A percentile compares a stretch with the other conserved stretches of the same genome.
These are phyloP conservation scores for Priceomyces castillae DNA, from an alignment of 805 yeast genomes.

Conservation along the genomic window DNA sequence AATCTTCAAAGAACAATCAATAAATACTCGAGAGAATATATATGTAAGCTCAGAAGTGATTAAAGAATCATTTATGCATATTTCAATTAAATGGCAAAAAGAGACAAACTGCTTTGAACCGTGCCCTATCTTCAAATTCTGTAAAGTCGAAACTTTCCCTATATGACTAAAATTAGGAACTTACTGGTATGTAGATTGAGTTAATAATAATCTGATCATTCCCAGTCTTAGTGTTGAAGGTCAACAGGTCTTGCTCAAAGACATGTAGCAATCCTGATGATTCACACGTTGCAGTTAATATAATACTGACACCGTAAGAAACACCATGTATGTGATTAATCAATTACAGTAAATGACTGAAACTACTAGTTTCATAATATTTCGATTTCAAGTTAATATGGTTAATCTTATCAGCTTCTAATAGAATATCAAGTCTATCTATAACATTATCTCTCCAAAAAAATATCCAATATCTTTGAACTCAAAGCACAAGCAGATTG, in stretches of 20 bases:
- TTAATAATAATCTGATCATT: conserved; percentile 2
- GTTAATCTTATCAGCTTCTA: neutral
- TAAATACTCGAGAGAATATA: conserved; percentile 4
- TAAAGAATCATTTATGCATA: conserved; percentile 4
- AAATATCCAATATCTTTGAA: too few relatives aligned
- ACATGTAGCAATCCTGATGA: neutral
- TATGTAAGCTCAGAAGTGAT: conserved; percentile 7
- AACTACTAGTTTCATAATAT: neutral
- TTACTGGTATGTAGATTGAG: conserved; percentile 5
- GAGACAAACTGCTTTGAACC: conserved; percentile 16
- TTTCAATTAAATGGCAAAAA: conserved; percentile 9
- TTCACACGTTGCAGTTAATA: neutral
- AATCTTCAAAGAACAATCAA: neutral
- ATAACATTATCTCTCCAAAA: too few relatives aligned
- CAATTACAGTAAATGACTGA: too few relatives aligned
- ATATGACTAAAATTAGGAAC: conserved; percentile 3
- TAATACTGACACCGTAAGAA: too few relatives aligned
- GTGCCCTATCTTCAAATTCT: conserved; percentile 18
- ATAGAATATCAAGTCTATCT: neutral
- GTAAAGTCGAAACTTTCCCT: conserved; percentile 9
- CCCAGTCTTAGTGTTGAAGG: neutral
- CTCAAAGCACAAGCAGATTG: too few relatives aligned
- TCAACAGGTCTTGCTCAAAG: conserved; percentile 1
- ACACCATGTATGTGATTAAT: too few relatives aligned
- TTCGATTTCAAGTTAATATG: neutral